phyloP scores from a whole-genome alignment of 2,329 filamentous ascomycete species.

The Xylariaceae sp. region DNA sequence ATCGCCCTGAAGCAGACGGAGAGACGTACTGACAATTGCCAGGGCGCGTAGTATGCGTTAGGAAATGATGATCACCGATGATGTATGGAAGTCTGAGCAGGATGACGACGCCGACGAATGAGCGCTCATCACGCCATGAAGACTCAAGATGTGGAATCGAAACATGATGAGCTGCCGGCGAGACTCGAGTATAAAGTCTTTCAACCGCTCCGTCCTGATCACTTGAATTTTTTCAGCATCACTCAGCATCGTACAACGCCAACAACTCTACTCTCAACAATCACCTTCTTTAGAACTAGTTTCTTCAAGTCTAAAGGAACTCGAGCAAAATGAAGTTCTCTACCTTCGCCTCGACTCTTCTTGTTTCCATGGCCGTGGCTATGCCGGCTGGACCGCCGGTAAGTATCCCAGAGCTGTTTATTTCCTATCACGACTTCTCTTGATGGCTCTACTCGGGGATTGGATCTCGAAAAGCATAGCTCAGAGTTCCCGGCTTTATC shows the following conservation, averaged over 20 bases:
- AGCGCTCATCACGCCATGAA: not conserved
- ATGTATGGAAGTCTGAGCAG: not conserved
- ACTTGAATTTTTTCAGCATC: not conserved
- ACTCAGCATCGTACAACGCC: not conserved
- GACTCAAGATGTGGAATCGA: not conserved
- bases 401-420: no score
- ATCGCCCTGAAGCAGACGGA: not conserved
- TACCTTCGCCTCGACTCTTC: conserved; percentile 7
- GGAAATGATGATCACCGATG: conserved; percentile 6
- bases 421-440: no score
- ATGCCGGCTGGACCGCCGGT: conserved; percentile 10
- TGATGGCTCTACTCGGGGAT: no score
- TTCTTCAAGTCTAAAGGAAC: not conserved
- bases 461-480: no score
- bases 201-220: not conserved
- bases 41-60: not conserved
- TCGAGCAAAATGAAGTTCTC: conserved; percentile 11
- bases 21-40: not conserved
- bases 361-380: conserved; percentile 8
- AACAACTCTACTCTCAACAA: not conserved
- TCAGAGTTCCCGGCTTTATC: no score
- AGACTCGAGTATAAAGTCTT: not conserved
- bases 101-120: conserved; percentile 7
- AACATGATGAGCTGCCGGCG: not conserved
- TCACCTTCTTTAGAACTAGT: not conserved